Base-by-base conservation (phyloP, 2,329 filamentous ascomycete species). In the Immersiporthe knoxdaviesiana region DNA sequence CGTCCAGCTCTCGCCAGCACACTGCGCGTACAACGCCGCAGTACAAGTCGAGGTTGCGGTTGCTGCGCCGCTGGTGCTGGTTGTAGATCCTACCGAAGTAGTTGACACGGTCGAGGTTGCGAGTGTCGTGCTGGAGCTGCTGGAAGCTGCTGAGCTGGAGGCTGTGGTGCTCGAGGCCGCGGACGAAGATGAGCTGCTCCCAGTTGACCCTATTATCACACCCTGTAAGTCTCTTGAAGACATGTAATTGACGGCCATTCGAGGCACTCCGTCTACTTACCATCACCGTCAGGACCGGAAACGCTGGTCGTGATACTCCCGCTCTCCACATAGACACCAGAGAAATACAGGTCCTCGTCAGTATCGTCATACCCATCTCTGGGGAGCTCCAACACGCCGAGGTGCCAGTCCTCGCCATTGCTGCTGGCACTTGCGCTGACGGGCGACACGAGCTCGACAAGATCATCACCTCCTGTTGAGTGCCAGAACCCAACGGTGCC, bases 361-460 rank as follows among this genome's bases (percentile, higher is more conserved):
- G 75, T 77, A 52, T 88, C 85, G 60, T 83, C 77, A 62, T 85
- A 85, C 0, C 87, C 87, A 44, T 81, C 79, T 24, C 86, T 82
- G 16, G 89, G 87, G 67, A 92, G 81, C 72, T 91, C 87, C 66
- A 92, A 81, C 32, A 91, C 87, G 69, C 91, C 91, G 61, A 93
- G 78, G 79, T 93, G 91, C 89, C 89, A 93, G 76, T 93, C 91
- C 2, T 84, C 85, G 52, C 90, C 90, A 77, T 92, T 91, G 63
- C 87, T 90, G 37, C 83, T 87, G 63, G 84, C 85, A 0, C 84
- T 87, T 6, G 83, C 83, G 27, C 32, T 50, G 63, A 92, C 84
- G 1, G 90, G 87, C 3, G 84, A 83, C 5, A 89, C 88, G 0
- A 86, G 85, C 76, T 87, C 84, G 67, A 79, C 83, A 30, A 93